These are phyloP conservation scores for Aspergillus cavernicola DNA, from an alignment of 495 filamentous ascomycete genomes.

Conservation along the genomic window DNA sequence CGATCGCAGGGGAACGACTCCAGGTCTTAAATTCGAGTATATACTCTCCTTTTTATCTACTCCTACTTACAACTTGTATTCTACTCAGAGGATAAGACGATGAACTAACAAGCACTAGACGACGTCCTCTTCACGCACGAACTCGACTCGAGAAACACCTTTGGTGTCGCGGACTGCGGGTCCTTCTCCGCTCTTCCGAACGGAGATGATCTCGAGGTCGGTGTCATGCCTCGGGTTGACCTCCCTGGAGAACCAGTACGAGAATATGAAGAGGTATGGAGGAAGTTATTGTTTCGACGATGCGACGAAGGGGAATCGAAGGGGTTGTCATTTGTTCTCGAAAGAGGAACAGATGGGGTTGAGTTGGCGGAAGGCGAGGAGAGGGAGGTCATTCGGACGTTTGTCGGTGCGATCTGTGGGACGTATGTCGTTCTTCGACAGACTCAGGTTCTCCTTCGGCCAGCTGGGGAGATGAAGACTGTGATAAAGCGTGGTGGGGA, in stretches of 20 bases:
- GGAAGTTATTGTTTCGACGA: constrained; percentile 27
- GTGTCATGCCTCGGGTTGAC: constrained; percentile 38
- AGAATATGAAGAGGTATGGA: constrained; percentile 41
- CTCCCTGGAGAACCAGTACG: constrained; percentile 29
- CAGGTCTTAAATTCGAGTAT: constrained; percentile 31
- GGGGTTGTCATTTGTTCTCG: constrained; percentile 36
- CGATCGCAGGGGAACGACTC: constrained; percentile 37
- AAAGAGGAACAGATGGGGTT: constrained; percentile 29
- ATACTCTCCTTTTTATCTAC: background rate
- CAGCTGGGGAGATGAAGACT: constrained; percentile 10
- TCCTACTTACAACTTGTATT: background rate
- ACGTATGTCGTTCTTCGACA: constrained; percentile 38
- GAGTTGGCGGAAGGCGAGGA: constrained; percentile 19
- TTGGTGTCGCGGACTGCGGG: constrained; percentile 37
- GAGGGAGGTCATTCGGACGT: constrained; percentile 28
- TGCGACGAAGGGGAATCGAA: constrained; percentile 20
- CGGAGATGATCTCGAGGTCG: constrained; percentile 40
- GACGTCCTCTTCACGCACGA: constrained; percentile 40
- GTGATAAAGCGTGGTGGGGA: constrained; percentile 26
- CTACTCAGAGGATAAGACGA: no score
- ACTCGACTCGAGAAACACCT: constrained; percentile 37
- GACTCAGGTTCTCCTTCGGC: constrained; percentile 19
- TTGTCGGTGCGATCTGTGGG: constrained; percentile 36
- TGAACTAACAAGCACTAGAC: constrained; percentile 17
- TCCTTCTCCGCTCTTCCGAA: constrained; percentile 36